phyloP scores from a whole-genome alignment of 2,329 filamentous ascomycete genomes.

The Neonectria hederae region DNA sequence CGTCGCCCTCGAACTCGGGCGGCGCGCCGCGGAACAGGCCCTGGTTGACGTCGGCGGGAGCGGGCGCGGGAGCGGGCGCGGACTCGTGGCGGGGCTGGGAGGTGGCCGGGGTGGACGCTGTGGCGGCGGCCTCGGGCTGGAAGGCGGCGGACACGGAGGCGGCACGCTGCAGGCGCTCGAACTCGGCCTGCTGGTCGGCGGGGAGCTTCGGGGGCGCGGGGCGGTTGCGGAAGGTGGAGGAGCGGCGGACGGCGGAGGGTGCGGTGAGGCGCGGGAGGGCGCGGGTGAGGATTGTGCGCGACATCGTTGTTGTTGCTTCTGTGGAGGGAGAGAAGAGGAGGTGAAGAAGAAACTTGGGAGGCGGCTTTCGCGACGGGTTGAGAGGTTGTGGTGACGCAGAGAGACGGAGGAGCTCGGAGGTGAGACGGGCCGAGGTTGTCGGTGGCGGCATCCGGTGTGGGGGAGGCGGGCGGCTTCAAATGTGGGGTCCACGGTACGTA shows the following conservation, averaged over 20 bases:
- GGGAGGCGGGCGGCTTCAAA: neutral
- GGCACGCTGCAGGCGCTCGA: conserved; percentile 82
- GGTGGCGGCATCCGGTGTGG: neutral
- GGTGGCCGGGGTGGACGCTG: conserved; percentile 37
- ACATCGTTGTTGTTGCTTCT: conserved; percentile 24
- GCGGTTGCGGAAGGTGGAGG: conserved; percentile 57
- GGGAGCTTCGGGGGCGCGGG: conserved; percentile 88
- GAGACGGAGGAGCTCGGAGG: conserved; percentile 7
- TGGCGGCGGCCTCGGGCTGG: conserved; percentile 44
- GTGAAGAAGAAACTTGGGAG: neutral
- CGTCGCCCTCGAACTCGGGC: conserved; percentile 92
- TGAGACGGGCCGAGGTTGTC: conserved; percentile 23
- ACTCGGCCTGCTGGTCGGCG: conserved; percentile 87
- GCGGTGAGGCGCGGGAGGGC: conserved; percentile 21
- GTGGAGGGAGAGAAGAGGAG: neutral
- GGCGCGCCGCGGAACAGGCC: conserved; percentile 78
- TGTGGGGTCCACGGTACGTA: conserved; percentile 5
- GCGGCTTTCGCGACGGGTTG: neutral
- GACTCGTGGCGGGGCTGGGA: conserved; percentile 33
- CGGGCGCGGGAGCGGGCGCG: conserved; percentile 29
- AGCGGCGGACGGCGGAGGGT: conserved; percentile 41
- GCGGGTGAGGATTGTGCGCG: conserved; percentile 30
- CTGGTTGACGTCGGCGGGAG: conserved; percentile 60
- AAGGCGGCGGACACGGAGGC: conserved; percentile 59
- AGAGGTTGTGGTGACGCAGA: neutral